A percentile compares a stretch with the other conserved stretches of the same genome.
phyloP scores from a whole-genome alignment of 2,329 filamentous ascomycete genomes.

The Dothiorella sarmentorum region DNA sequence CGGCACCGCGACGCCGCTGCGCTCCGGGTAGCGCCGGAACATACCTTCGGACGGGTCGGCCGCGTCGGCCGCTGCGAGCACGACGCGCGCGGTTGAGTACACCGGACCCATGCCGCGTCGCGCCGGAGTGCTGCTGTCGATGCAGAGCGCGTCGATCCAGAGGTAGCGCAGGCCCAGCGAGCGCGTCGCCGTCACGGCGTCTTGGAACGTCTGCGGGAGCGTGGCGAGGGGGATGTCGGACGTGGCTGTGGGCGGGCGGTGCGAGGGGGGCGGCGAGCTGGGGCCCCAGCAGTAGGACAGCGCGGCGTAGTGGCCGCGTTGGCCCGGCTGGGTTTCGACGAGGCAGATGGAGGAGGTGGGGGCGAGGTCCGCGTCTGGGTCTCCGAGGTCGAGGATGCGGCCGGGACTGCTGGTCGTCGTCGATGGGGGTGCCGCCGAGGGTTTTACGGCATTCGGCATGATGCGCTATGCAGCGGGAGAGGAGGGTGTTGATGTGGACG shows the following conservation, averaged over 20 bases:
- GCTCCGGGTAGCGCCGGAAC: not conserved
- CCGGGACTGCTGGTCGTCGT: slow-evolving; percentile 3
- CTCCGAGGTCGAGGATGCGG: slow-evolving; percentile 15
- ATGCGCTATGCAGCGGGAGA: not conserved
- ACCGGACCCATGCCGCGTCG: not conserved
- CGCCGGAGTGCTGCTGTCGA: slow-evolving; percentile 12
- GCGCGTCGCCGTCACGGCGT: slow-evolving; percentile 7
- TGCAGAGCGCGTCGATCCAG: slow-evolving; percentile 23
- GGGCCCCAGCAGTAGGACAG: slow-evolving; percentile 10
- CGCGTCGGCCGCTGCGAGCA: not conserved
- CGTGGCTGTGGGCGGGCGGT: slow-evolving; percentile 1
- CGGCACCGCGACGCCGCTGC: not conserved
- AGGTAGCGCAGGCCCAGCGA: slow-evolving; percentile 11
- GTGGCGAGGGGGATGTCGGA: not conserved
- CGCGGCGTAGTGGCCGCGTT: slow-evolving; percentile 3
- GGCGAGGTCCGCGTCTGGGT: not conserved
- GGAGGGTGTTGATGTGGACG: not conserved
- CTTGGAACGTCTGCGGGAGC: slow-evolving; percentile 15
- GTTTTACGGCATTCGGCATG: not conserved
- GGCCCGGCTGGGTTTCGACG: not conserved
- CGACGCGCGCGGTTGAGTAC: not conserved
- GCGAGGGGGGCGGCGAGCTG: too few relatives aligned
- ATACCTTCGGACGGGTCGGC: not conserved
- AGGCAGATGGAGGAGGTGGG: not conserved
- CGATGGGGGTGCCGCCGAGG: not conserved